A percentile compares a stretch with the other conserved stretches of the same genome.
phyloP scores from a whole-genome alignment of 345 rosid species.

The Boechera retrofracta region DNA sequence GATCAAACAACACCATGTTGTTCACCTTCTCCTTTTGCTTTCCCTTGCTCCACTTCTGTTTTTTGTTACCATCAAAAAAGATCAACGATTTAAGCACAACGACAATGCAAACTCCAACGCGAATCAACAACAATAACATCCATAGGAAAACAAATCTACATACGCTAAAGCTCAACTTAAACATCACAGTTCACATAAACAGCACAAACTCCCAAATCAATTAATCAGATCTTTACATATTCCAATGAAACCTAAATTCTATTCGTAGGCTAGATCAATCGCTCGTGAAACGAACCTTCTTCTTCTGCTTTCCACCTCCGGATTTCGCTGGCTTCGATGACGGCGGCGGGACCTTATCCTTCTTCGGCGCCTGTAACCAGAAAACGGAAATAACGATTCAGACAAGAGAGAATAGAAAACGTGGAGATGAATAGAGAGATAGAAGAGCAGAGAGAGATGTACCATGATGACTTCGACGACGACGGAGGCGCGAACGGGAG shows the following conservation, averaged over 20 bases:
- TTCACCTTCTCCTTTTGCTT: slow-evolving; percentile 96
- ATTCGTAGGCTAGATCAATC: not conserved
- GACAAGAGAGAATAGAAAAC: not conserved
- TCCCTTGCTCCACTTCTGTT: slow-evolving; percentile 90
- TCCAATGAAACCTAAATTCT: not conserved
- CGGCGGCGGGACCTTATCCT: slow-evolving; percentile 76
- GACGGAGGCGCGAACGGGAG: slow-evolving; percentile 29
- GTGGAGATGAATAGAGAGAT: not conserved
- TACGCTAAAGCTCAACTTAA: not conserved
- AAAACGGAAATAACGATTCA: not conserved
- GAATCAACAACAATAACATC: not conserved
- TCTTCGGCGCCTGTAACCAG: slow-evolving; percentile 65
- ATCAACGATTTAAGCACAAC: not conserved
- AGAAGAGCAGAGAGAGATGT: not conserved
- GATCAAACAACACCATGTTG: slow-evolving; percentile 91
- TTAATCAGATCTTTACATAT: slow-evolving; percentile 1
- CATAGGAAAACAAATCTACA: not conserved
- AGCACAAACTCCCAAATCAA: not conserved
- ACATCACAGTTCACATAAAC: not conserved
- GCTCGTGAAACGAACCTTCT: slow-evolving; percentile 57
- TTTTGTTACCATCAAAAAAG: not conserved
- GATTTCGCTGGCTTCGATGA: slow-evolving; percentile 77
- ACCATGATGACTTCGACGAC: slow-evolving; percentile 42
- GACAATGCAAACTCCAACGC: not conserved
- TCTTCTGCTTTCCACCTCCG: slow-evolving; percentile 82